phyloP scores from a whole-genome alignment of 768 basidiomycete genomes.

The Vararia minispora region DNA sequence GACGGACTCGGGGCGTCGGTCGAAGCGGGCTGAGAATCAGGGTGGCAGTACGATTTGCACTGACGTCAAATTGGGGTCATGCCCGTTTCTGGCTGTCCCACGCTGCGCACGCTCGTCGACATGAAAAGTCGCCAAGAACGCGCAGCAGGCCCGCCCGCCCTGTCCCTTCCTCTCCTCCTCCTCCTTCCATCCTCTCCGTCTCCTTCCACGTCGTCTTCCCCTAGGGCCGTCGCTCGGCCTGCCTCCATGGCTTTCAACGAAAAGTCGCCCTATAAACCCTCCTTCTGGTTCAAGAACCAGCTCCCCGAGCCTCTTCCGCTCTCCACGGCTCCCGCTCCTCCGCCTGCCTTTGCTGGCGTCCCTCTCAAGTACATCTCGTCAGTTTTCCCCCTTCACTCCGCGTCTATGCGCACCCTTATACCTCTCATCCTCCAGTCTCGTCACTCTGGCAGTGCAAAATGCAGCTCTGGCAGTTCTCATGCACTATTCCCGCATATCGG shows the following conservation, averaged over 20 bases:
- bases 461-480: conserved; percentile 86
- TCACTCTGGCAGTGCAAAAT: conserved; percentile 89
- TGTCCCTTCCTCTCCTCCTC: background rate
- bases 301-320: background rate
- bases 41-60: too few relatives aligned
- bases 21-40: too few relatives aligned
- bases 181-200: conserved; percentile 7
- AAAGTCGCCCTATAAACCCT: conserved; percentile 4
- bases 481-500: conserved; percentile 89
- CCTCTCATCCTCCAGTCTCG: conserved; percentile 34
- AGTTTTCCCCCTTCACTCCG: conserved; percentile 20
- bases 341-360: conserved; percentile 54
- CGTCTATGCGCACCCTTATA: conserved; percentile 4
- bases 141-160: conserved; percentile 3
- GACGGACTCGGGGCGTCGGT: too few relatives aligned
- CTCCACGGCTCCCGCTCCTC: conserved; percentile 17
- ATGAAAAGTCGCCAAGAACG: too few relatives aligned
- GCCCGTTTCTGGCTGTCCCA: too few relatives aligned
- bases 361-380: conserved; percentile 77
- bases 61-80: too few relatives aligned
- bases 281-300: conserved; percentile 11
- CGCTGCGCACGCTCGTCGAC: too few relatives aligned
- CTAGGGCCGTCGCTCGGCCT: too few relatives aligned
- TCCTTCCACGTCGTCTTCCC: too few relatives aligned
- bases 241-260: too few relatives aligned